A percentile compares a stretch with the other conserved stretches of the same genome.
phyloP scores from a whole-genome alignment of 371 early-diverging fungal genomes.

The Mucor mucedo region DNA sequence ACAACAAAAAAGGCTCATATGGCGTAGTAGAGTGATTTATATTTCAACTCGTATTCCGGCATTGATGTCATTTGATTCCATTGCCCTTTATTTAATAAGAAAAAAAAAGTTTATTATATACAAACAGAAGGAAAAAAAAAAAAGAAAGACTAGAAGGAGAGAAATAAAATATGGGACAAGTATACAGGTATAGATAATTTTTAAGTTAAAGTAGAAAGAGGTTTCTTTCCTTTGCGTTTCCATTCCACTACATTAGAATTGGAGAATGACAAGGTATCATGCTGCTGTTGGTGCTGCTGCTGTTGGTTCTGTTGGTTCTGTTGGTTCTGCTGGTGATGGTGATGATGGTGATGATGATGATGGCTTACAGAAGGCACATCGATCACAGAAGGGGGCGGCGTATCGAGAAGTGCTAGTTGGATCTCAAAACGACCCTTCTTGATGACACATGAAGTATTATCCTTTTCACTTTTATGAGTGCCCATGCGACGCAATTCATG shows the following conservation, averaged over 20 bases:
- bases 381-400: too few species aligned
- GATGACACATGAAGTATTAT: constrained; percentile 23
- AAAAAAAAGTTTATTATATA: constrained; percentile 1
- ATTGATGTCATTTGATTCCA: not conserved
- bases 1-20: constrained; percentile 2
- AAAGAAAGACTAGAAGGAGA: too few species aligned
- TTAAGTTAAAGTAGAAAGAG: not conserved
- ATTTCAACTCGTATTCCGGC: not conserved
- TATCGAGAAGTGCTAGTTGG: constrained; percentile 18
- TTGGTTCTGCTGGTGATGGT: not conserved
- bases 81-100: not conserved
- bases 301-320: too few species aligned
- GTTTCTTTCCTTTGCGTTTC: constrained; percentile 21
- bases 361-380: too few species aligned
- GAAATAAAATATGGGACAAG: too few species aligned
- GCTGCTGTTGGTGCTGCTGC: not conserved
- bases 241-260: constrained; percentile 19
- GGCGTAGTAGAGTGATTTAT: not conserved
- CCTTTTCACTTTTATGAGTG: constrained; percentile 17
- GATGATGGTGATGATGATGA: not conserved
- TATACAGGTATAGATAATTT: too few species aligned
- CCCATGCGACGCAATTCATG: constrained; percentile 34
- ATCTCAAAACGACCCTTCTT: constrained; percentile 51
- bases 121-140: not conserved
- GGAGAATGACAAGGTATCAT: not conserved